Base-by-base conservation (phyloP, 2,329 filamentous ascomycete species). In the Aspergillus quadrilineatus region DNA sequence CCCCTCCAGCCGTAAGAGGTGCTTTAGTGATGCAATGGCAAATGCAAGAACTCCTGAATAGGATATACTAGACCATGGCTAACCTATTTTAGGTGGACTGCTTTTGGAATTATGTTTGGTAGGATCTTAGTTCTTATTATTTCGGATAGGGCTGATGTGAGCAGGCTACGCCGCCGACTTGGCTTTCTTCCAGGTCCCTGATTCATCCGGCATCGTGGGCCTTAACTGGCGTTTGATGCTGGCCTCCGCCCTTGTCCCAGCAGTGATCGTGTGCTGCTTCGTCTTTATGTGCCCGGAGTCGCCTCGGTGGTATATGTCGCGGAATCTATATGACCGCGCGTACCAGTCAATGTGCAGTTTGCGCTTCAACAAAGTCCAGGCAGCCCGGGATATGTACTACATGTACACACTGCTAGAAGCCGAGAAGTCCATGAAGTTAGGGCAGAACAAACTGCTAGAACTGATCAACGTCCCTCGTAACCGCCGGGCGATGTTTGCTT, bases 21-120 rank as follows among this genome's bases (percentile, higher is more conserved):
- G 89, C 87, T 6, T 78, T 94, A 15, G 89, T 92, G 60, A 93
- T 93, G 89, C 86, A 86, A 60, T 93, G 89, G 89, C 87, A 92
- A 73, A 79, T 79, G 74, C 14, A 37, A 37, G 34, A 12, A 10
- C 8, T 37, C 10, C 12, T 5, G 14, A 14, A 37, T 37, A n/a
- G 5, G 34, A 10, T 14, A 10, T 14, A 37, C 12, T 37, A 14
- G 12, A 14, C 8, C 14, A 12, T 37, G 10, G 8, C 34, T 37
- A 14, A 37, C 34, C 2, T 9, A 10, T 14, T 37, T 14, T 14
- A 37, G 34, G 34, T 81, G 75, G 74, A 77, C 75, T 4, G 78
- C 76, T 0, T 79, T 80, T 56, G 79, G 79, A 10, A 80, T 80
- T 57, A 77, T 80, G 80, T 72, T 75, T 14, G 85, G 50, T 53